Evolutionary conservation across 345 rosid genomes (phyloP).

Genomic region (Dimocarpus longan): DNA sequence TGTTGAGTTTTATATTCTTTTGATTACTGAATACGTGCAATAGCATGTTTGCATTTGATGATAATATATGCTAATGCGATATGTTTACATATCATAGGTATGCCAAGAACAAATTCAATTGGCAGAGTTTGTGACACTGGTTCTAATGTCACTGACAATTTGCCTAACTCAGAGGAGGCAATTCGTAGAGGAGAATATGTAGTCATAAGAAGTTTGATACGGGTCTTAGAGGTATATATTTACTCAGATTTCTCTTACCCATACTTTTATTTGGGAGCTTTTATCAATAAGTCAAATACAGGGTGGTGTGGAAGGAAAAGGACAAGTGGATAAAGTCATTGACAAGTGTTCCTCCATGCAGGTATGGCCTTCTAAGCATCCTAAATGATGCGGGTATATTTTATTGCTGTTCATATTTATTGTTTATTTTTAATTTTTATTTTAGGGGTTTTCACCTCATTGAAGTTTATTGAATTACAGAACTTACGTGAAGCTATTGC

Average conservation of each 20-base stretch:
- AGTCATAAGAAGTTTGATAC: slow-evolving; percentile 86
- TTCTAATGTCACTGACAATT: slow-evolving; percentile 56
- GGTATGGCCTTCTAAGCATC: slow-evolving; percentile 46
- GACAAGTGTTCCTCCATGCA: slow-evolving; percentile 99
- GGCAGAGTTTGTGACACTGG: slow-evolving; percentile 78
- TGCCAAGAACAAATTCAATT: slow-evolving; percentile 77
- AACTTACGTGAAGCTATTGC: slow-evolving; percentile 97
- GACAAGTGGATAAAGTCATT: slow-evolving; percentile 95
- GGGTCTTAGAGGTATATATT: slow-evolving; percentile 84
- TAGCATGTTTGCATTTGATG: neutral
- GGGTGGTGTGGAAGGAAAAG: slow-evolving; percentile 99
- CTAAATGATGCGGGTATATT: slow-evolving; percentile 19
- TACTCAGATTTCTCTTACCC: slow-evolving; percentile 22
- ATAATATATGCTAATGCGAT: slow-evolving; percentile 8
- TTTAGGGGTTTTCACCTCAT: neutral
- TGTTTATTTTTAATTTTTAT: slow-evolving; percentile 7
- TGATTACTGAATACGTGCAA: neutral
- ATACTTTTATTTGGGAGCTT: slow-evolving; percentile 22
- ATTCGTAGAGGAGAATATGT: slow-evolving; percentile 92
- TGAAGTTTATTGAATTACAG: slow-evolving; percentile 47
- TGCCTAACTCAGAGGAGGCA: slow-evolving; percentile 92
- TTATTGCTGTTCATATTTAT: neutral
- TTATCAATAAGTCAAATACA: slow-evolving; percentile 34
- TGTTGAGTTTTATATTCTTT: neutral
- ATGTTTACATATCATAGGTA: slow-evolving; percentile 46